Evolutionary conservation across 208 protist species (phyloP).

Genomic region (Acanthamoeba castellanii): DNA sequence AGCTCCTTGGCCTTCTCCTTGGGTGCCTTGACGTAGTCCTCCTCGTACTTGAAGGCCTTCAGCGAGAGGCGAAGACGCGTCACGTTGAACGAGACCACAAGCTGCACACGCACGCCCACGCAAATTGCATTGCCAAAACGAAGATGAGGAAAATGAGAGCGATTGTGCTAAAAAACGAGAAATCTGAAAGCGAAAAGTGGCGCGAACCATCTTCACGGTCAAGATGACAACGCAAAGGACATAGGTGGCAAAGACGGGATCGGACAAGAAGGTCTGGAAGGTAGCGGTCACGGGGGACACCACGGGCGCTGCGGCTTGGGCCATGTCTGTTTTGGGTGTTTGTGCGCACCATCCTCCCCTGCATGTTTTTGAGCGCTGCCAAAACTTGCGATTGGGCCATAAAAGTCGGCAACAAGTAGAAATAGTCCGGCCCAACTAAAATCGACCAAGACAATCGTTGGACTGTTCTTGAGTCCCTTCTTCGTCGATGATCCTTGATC

Average conservation of each 20-base stretch:
- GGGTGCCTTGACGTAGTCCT: conserved; percentile 19
- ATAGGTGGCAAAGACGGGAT: conserved; percentile 42
- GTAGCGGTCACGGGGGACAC: neutral
- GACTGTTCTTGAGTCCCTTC: no score
- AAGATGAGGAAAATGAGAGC: no score
- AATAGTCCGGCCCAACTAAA: no score
- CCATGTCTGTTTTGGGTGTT: no score
- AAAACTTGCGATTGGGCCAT: no score
- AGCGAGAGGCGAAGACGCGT: neutral
- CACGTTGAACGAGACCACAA: conserved; percentile 26
- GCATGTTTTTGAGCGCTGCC: no score
- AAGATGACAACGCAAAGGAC: conserved; percentile 33
- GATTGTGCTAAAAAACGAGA: neutral
- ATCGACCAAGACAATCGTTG: no score
- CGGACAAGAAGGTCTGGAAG: neutral
- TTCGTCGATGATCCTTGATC: no score
- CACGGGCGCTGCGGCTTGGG: neutral
- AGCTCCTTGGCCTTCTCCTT: neutral
- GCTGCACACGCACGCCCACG: no score
- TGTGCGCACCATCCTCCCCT: no score
- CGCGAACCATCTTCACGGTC: conserved; percentile 51
- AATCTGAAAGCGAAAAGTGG: neutral
- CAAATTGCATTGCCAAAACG: no score
- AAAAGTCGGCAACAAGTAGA: no score
- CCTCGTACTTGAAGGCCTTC: conserved; percentile 52